Conservation (phyloP, 2,329 filamentous ascomycete species). For the Diatrype stigma region DNA sequence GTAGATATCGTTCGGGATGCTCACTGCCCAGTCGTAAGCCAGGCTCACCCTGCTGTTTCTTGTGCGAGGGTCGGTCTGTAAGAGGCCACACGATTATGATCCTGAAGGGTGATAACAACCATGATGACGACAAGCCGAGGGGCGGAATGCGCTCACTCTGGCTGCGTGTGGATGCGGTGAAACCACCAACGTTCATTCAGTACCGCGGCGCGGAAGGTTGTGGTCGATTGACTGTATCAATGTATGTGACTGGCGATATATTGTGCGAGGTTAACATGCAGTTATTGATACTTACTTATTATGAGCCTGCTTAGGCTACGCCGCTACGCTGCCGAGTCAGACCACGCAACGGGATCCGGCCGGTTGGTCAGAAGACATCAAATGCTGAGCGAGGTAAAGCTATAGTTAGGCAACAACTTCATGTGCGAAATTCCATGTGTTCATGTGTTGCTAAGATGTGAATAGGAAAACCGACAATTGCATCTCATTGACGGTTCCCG, state of each 20-base stretch:
- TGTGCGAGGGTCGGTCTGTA: neutral
- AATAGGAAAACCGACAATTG: neutral
- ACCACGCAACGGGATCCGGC: too few species aligned
- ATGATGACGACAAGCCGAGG: too few species aligned
- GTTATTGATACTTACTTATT: too few species aligned
- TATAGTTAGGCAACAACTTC: too few species aligned
- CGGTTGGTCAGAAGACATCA: too few species aligned
- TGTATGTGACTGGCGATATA: neutral
- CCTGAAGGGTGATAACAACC: neutral
- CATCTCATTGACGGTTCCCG: neutral
- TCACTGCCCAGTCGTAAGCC: conserved; percentile 5
- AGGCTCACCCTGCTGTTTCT: neutral
- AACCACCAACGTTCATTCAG: conserved; percentile 15
- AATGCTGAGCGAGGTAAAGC: too few species aligned
- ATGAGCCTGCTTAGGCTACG: too few species aligned
- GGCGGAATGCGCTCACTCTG: neutral
- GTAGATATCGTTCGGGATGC: conserved; percentile 3
- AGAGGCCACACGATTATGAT: neutral
- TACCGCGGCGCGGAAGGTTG: neutral
- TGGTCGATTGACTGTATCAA: neutral
- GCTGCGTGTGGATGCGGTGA: conserved; percentile 8
- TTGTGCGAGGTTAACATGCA: neutral
- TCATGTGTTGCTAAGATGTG: neutral
- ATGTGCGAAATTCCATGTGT: too few species aligned
- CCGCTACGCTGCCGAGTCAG: too few species aligned